Conservation (phyloP, 2,329 filamentous ascomycete species). For the Aspergillus sp. region DNA sequence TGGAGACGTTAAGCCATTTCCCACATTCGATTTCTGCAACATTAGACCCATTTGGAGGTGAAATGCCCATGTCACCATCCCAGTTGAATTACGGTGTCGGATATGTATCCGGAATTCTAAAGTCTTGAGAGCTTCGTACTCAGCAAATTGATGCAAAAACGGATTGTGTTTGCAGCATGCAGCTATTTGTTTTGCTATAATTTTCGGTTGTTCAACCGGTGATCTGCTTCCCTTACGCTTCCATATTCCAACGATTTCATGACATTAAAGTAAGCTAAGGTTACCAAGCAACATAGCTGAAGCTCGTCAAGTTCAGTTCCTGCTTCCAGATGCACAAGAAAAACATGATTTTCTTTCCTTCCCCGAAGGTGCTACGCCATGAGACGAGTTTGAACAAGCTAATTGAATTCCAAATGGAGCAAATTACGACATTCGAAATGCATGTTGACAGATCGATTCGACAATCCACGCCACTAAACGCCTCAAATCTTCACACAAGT, state of each 20-base stretch:
- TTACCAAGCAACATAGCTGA: too few species aligned
- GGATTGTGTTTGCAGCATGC: too few species aligned
- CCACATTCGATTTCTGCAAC: conserved; percentile 20
- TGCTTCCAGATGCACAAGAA: too few species aligned
- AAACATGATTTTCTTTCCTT: too few species aligned
- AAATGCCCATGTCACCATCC: conserved; percentile 22
- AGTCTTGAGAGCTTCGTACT: not conserved
- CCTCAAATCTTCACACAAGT: not conserved
- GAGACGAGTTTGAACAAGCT: too few species aligned
- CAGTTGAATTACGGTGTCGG: conserved; percentile 23
- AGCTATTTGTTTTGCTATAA: not conserved
- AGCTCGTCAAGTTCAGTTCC: too few species aligned
- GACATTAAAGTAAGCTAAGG: too few species aligned
- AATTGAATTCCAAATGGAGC: too few species aligned
- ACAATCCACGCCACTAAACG: not conserved
- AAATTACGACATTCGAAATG: not conserved
- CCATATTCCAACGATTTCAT: too few species aligned
- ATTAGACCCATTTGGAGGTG: conserved; percentile 24
- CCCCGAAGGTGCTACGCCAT: too few species aligned
- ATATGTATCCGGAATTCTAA: conserved; percentile 16
- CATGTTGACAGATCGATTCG: not conserved
- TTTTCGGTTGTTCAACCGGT: not conserved
- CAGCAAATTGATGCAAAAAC: too few species aligned
- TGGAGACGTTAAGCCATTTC: conserved; percentile 14
- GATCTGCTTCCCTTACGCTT: not conserved